phyloP scores from a whole-genome alignment of 306 rosid genomes.

The Astragalus glycyphyllos region DNA sequence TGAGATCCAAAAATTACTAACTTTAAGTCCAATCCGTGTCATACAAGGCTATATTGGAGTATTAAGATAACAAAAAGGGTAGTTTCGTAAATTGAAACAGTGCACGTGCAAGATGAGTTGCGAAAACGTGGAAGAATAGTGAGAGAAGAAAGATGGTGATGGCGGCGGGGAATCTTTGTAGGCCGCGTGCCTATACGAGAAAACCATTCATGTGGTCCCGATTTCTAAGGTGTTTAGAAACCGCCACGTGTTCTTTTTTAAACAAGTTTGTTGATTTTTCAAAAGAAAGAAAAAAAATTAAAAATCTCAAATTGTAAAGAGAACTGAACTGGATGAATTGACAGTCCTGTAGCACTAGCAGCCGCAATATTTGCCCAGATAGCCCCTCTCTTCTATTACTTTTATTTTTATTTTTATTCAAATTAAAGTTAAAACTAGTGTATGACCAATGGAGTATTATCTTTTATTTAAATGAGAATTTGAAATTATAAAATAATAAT shows the following conservation, averaged over 20 bases:
- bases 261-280: not conserved
- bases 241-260: conserved; percentile 50
- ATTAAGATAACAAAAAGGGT: not conserved
- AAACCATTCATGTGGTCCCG: conserved; percentile 66
- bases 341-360: too few species aligned
- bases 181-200: conserved; percentile 67
- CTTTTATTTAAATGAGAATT: too few species aligned
- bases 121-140: conserved; percentile 79
- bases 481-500: too few species aligned
- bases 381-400: too few species aligned
- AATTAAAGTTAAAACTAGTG: too few species aligned
- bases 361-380: too few species aligned
- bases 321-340: too few species aligned
- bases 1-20: conserved; percentile 34
- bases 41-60: not conserved
- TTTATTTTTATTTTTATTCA: too few species aligned
- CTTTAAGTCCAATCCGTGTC: conserved; percentile 37
- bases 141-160: conserved; percentile 40
- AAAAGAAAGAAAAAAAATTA: too few species aligned
- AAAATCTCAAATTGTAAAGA: too few species aligned
- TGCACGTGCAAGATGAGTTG: conserved; percentile 55
- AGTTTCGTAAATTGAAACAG: not conserved
- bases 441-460: too few species aligned
- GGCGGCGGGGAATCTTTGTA: conserved; percentile 97
- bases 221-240: conserved; percentile 40